A percentile compares a stretch with the other conserved stretches of the same genome.
Evolutionary conservation across 2,329 filamentous ascomycete species (phyloP).

Genomic region (Sporothrix sp.): DNA sequence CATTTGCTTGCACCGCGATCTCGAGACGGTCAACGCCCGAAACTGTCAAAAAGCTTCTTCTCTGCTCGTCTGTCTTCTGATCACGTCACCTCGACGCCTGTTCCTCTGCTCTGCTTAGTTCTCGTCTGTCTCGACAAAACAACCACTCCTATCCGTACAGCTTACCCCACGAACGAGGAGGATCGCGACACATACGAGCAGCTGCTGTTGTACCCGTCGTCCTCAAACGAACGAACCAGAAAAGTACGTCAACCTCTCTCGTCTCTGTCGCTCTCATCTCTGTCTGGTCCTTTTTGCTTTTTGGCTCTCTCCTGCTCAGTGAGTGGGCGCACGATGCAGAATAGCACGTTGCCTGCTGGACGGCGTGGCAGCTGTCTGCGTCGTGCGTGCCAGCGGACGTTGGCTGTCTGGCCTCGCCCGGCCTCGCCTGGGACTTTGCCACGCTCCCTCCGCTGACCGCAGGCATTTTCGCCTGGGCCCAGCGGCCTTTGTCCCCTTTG

Average conservation of each 20-base stretch:
- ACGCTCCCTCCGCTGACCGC: not conserved
- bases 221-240: not conserved
- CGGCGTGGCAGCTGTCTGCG: too few relatives aligned
- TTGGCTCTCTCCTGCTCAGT: not conserved
- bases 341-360: too few relatives aligned
- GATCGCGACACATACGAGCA: too few relatives aligned
- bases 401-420: not conserved
- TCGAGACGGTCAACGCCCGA: too few relatives aligned
- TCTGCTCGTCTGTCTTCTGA: too few relatives aligned
- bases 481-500: not conserved
- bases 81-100: too few relatives aligned
- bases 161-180: too few relatives aligned
- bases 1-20: conserved; percentile 31
- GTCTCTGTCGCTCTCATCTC: not conserved
- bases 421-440: not conserved
- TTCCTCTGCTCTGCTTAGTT: too few relatives aligned
- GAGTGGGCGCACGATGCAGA: too few relatives aligned
- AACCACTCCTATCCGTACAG: too few relatives aligned
- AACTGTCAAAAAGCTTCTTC: conserved; percentile 20
- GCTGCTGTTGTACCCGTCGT: too few relatives aligned
- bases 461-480: not conserved
- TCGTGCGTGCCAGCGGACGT: not conserved
- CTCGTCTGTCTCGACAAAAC: too few relatives aligned
- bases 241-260: not conserved
- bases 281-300: not conserved